Evolutionary conservation across 192 early-diverging fungal genomes (phyloP).

Genomic region (Coemansia sp.): DNA sequence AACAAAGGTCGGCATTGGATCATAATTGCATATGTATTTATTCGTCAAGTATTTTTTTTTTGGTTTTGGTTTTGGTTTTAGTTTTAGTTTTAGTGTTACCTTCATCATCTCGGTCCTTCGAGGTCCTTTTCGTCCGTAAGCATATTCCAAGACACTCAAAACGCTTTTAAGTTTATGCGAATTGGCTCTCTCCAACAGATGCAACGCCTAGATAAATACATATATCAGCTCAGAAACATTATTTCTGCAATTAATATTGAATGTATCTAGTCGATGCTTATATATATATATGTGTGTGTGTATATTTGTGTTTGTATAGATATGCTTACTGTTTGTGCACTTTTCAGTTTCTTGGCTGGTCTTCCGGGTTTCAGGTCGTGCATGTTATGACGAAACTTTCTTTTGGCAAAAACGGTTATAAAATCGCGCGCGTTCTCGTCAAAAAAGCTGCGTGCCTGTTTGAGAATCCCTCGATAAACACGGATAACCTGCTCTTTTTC

Average conservation of each 20-base stretch:
- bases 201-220: slow-evolving; percentile 10
- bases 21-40: not conserved
- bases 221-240: not conserved
- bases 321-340: slow-evolving; percentile 21
- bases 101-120: slow-evolving; percentile 30
- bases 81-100: slow-evolving; percentile 12
- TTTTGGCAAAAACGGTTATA: slow-evolving; percentile 30
- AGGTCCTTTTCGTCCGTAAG: slow-evolving; percentile 51
- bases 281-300: too few relatives aligned
- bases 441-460: slow-evolving; percentile 41
- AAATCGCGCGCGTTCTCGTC: slow-evolving; percentile 44
- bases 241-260: not conserved
- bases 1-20: not conserved
- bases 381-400: slow-evolving; percentile 23
- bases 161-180: slow-evolving; percentile 29
- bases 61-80: not conserved
- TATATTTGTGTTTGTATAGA: too few relatives aligned
- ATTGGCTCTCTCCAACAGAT: slow-evolving; percentile 43
- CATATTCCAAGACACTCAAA: slow-evolving; percentile 45
- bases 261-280: too few relatives aligned
- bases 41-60: too few relatives aligned
- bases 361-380: slow-evolving; percentile 25
- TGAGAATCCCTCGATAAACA: slow-evolving; percentile 39
- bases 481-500: slow-evolving; percentile 14
- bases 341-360: slow-evolving; percentile 16